Base-by-base conservation (phyloP, 2,329 filamentous ascomycete species). In the Neonectria coccinea region DNA sequence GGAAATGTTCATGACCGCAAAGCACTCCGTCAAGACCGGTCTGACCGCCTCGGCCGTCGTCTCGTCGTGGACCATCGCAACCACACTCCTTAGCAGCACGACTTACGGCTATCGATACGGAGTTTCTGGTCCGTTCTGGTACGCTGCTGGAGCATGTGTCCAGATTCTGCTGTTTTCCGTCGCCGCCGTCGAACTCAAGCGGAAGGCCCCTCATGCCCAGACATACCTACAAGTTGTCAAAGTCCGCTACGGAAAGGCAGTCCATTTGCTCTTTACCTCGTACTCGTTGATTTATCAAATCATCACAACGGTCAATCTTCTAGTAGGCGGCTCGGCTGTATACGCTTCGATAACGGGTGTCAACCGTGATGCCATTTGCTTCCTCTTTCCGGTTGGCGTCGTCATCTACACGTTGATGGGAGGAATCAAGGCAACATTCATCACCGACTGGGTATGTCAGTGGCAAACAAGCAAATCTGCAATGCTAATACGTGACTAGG, bases 1-100 rank as follows among this genome's bases (percentile, higher is more conserved):
- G 9, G 60, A 63, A 31, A 63, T 63, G 60, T 63, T 63, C 44
- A 63, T 63, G 60, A 63, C 60, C 2, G 60, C 55, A 4, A 63
- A 63, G 36, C 55, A 59, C 48, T 59, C 55, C 4, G 60, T 63
- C 33, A 63, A 63, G 20, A 50, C 60, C 1, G 60, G 60, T 14
- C 48, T 63, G 11, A 63, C 60, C 18, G 60, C 60, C 12, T 63
- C 60, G 7, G 60, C 60, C 3, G 60, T 63, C 14, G 60, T 63
- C 14, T 63, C 60, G 2, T 63, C 60, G 4, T 63, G 60, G 60
- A 63, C 60, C n/a, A 63, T 63, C 42, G 60, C 60, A 5, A 59
- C 60, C 5, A 63, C 60, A 1, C 60, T 63, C 2, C 18, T 63
- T n/a, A 63, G 55, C 9, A 58, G 55, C n/a, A 63, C 55, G 1